Percentiles rank a stretch among this genome's conserved stretches.
These are phyloP conservation scores for Prunus davidiana DNA, from an alignment of 306 rosid species.

Conservation along the genomic window DNA sequence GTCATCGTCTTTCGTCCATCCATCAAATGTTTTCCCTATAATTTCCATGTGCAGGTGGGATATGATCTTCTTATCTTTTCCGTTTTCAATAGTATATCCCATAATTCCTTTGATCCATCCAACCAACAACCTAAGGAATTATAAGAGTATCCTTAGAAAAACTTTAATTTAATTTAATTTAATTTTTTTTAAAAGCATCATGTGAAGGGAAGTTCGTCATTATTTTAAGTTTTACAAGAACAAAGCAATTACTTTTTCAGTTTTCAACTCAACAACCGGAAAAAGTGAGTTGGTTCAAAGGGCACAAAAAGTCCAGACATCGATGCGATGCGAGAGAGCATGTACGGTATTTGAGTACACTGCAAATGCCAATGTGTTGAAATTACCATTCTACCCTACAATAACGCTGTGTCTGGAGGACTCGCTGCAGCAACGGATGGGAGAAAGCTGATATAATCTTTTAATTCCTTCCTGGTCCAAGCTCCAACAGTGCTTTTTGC, in stretches of 20 bases:
- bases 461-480: constrained; percentile 4
- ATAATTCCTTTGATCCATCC: not conserved
- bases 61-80: not conserved
- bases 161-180: not conserved
- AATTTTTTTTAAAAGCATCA: not conserved
- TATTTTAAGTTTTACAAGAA: not conserved
- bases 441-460: not conserved
- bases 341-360: not conserved
- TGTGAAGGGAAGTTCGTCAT: not conserved
- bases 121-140: not conserved
- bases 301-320: not conserved
- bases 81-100: not conserved
- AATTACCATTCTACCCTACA: not conserved
- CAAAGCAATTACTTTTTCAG: not conserved
- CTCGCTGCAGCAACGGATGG: not conserved
- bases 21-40: not conserved
- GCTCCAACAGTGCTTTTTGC: not conserved
- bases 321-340: not conserved
- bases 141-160: not conserved
- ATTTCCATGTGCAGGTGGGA: not conserved
- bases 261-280: not conserved
- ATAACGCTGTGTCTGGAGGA: no score
- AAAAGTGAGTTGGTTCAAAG: not conserved
- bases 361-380: not conserved
- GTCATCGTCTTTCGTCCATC: not conserved